Base-by-base conservation (phyloP, 352 stramenopile genomes). In the Globisporangium apiculatum region DNA sequence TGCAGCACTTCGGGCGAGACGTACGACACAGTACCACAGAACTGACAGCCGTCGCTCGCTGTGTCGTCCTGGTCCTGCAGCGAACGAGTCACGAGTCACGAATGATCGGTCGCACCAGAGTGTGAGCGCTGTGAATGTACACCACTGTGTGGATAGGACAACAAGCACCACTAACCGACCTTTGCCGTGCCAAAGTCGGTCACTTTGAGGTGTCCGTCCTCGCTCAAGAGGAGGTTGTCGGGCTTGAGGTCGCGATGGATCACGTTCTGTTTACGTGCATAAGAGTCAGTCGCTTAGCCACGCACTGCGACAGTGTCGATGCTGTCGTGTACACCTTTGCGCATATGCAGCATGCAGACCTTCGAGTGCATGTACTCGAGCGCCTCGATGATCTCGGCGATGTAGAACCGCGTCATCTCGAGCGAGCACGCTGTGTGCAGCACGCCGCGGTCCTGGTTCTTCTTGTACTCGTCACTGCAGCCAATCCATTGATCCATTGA, bases 211-310 rank as follows among this genome's bases (percentile, higher is more conserved):
- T 97, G 87, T 45, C 89, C 89, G 48, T 81, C 66, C 40, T 76
- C 66, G 55, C 75, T 90, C 8, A 97, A 66, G 5, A 97, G 72
- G 37, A 96, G 68, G 57, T 97, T 97, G 57, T 97, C 89, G 10
- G 89, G 89, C 61, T 97, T 97, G 57, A 99, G 96, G 74, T 99
- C 96, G 45, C 96, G 70, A 64, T 99, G 96, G 49, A 99, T 94
- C 41, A 99, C 77, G 65, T 91, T 82, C 71, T 98, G 69, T 48
- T 50, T 35, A 53, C 46, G 40, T 48, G 53, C 48, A 61, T 48
- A 60, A 31, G 24, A 35, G 12, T 37, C 12, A 50, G 18, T 18
- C 24, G 18, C 36, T 53, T 31, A 31, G 24, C 24, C 24, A 31
- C 24, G 24, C 24, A 31, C 24, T 31, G 24, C 24, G 24, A 31